Evolutionary conservation across 2,329 filamentous ascomycete genomes (phyloP).

Genomic region (Fusarium phyllophilum): DNA sequence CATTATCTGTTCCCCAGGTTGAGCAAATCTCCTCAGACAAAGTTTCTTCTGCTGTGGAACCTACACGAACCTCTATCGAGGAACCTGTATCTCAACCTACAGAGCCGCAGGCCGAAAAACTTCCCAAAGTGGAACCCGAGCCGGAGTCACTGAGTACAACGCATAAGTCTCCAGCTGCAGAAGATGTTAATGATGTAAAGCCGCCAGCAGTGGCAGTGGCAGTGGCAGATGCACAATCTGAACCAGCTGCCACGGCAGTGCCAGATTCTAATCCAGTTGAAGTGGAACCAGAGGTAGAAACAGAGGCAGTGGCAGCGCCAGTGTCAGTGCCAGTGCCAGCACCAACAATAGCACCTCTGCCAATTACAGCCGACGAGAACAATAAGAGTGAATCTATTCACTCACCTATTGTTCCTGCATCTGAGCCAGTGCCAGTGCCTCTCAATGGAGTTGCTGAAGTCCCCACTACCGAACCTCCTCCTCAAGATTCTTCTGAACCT

Average conservation of each 20-base stretch:
- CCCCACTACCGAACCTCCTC: constrained; percentile 4
- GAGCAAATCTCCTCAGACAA: constrained; percentile 9
- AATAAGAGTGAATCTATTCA: constrained; percentile 17
- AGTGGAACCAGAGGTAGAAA: not conserved
- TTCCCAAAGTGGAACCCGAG: constrained; percentile 36
- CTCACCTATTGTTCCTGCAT: constrained; percentile 15
- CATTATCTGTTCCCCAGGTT: constrained; percentile 5
- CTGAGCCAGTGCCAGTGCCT: constrained; percentile 2
- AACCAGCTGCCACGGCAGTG: constrained; percentile 7
- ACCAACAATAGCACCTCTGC: not conserved
- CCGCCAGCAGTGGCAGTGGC: not conserved
- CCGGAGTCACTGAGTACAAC: constrained; percentile 11
- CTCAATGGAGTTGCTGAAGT: constrained; percentile 16
- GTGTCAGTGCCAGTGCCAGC: not conserved
- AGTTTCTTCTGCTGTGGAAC: constrained; percentile 21
- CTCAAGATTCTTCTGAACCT: constrained; percentile 5
- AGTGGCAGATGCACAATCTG: constrained; percentile 2
- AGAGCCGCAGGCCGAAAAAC: constrained; percentile 28
- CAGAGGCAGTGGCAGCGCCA: not conserved
- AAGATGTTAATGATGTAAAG: not conserved
- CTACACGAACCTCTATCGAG: constrained; percentile 27
- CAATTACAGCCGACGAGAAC: not conserved
- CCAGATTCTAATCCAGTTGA: not conserved
- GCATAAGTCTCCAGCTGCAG: constrained; percentile 10
- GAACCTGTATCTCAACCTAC: constrained; percentile 26